phyloP scores from a whole-genome alignment of 2,329 filamentous ascomycete genomes.

The Dothidotthia symphoricarpi region DNA sequence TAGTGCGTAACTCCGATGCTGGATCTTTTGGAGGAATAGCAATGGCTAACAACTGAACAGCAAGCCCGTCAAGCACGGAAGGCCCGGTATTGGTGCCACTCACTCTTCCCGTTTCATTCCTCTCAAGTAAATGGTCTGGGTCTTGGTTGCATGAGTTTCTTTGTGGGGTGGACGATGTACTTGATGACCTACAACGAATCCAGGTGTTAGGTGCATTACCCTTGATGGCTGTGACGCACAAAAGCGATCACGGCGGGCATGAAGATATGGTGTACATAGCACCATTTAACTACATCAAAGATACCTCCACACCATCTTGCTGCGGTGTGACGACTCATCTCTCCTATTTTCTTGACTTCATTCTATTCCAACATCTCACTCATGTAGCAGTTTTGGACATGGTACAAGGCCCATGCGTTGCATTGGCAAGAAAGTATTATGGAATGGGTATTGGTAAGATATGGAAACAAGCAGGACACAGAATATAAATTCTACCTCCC shows the following conservation, averaged over 20 bases:
- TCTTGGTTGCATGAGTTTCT: conserved; percentile 43
- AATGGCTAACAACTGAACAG: conserved; percentile 56
- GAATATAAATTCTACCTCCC: conserved; percentile 54
- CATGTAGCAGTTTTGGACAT: too few species aligned
- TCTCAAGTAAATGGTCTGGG: conserved; percentile 74
- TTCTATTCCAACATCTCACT: too few species aligned
- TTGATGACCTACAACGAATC: conserved; percentile 43
- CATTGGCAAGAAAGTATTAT: not conserved
- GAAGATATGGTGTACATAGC: conserved; percentile 34
- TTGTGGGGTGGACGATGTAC: conserved; percentile 40
- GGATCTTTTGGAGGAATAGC: too few species aligned
- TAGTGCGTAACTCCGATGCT: conserved; percentile 68
- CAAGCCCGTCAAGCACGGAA: conserved; percentile 99
- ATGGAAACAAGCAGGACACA: conserved; percentile 10
- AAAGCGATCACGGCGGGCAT: conserved; percentile 30
- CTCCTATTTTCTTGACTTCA: not conserved
- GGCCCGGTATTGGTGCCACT: conserved; percentile 99
- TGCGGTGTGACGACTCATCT: not conserved
- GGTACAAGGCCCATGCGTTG: too few species aligned
- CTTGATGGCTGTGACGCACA: conserved; percentile 34
- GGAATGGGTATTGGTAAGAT: conserved; percentile 13
- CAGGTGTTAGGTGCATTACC: conserved; percentile 42
- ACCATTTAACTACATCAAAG: conserved; percentile 30
- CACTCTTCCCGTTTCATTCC: conserved; percentile 99
- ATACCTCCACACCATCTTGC: conserved; percentile 22